phyloP scores from a whole-genome alignment of 176 grass and related monocot species.

The bread wheat (Triticum aestivum) region IWGSC_CS_RefSeq_v2.1 NC_057804.1:568153635-568154134 shows the following conservation, averaged over 20 bases:
- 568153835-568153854: conserved; percentile 41
- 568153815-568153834: conserved; percentile 19
- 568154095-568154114: too few relatives aligned
- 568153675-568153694: too few relatives aligned
- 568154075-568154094: background rate
- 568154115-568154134: too few relatives aligned
- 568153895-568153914: conserved; percentile 49
- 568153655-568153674: too few relatives aligned
- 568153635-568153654: too few relatives aligned
- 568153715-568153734: too few relatives aligned
- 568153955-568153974: conserved; percentile 58
- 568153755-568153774: background rate
- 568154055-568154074: conserved; percentile 25
- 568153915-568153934: conserved; percentile 59
- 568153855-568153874: conserved; percentile 48
- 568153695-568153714: too few relatives aligned
- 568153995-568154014: conserved; percentile 35
- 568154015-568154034: conserved; percentile 53
- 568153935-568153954: conserved; percentile 59
- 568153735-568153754: conserved; percentile 34
- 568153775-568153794: background rate
- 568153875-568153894: conserved; percentile 48
- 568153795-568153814: conserved; percentile 70
- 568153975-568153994: conserved; percentile 49
- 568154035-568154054: conserved; percentile 66